A percentile compares a stretch with the other conserved stretches of the same genome.
These are phyloP conservation scores for Inonotus obliquus DNA, from an alignment of 1,284 basidiomycete species.

Conservation along the genomic window DNA sequence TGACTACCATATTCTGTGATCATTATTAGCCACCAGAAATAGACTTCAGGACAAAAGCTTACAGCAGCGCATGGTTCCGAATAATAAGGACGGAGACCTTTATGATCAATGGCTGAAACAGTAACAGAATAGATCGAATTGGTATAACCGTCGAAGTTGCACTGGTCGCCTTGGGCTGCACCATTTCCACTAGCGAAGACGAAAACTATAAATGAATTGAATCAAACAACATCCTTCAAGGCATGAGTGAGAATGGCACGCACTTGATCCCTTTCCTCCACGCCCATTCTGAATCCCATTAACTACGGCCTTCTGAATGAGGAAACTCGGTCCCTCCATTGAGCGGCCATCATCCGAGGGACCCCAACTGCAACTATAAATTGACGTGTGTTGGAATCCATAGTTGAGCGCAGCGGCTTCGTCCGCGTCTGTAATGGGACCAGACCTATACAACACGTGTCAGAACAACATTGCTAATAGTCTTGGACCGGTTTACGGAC, in stretches of 20 bases:
- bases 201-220: slow-evolving; percentile 44
- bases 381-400: slow-evolving; percentile 88
- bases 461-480: background rate
- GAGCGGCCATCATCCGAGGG: slow-evolving; percentile 93
- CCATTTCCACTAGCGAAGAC: slow-evolving; percentile 99
- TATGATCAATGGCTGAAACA: slow-evolving; percentile 89
- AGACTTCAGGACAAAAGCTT: background rate
- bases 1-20: slow-evolving; percentile 79
- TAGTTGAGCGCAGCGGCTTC: slow-evolving; percentile 96
- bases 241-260: slow-evolving; percentile 18
- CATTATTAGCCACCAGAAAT: background rate
- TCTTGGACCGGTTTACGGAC: background rate
- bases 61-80: slow-evolving; percentile 91
- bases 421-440: slow-evolving; percentile 96
- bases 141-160: slow-evolving; percentile 99
- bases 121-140: slow-evolving; percentile 98
- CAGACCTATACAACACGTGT: slow-evolving; percentile 42
- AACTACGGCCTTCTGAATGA: slow-evolving; percentile 92
- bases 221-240: background rate
- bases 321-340: slow-evolving; percentile 92
- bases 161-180: slow-evolving; percentile 88
- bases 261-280: slow-evolving; percentile 74
- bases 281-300: slow-evolving; percentile 94
- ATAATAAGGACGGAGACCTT: slow-evolving; percentile 93
- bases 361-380: slow-evolving; percentile 97